Base-by-base conservation (phyloP, 139 green algal genomes). In the Picochlorum sp. region DNA sequence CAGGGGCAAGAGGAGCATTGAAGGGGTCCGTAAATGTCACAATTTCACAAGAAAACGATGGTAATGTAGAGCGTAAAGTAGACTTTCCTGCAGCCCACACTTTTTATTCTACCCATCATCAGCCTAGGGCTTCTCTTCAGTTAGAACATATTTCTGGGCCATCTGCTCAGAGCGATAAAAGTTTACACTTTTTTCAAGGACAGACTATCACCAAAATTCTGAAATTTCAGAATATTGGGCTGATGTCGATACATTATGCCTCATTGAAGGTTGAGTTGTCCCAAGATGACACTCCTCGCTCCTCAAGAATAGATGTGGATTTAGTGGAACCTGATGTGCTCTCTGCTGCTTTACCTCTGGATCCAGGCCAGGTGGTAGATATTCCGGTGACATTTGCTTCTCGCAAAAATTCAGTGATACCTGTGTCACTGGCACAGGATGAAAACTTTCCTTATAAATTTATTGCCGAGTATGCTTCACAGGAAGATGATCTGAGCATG, bases 351-450 rank as follows among this genome's bases (percentile, higher is more conserved):
- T 14, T 77, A 43, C 69, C 69, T 1, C 58, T 77, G 25, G 32
- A 24, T 26, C 52, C 68, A 24, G 61, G 59, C 13, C 29, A 41
- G 9, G 45, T 33, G 1, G 37, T 50, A 26, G 43, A 25, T 12
- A 49, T 77, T 8, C 59, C 66, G 2, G 30, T 77, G 12, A 44
- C 35, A 10, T 50, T 77, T 1, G 30, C 45, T n/a, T n/a, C n/a
- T n/a, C n/a, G n/a, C n/a, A n/a, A n/a, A n/a, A n/a, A n/a, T n/a
- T n/a, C n/a, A n/a, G n/a, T n/a, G n/a, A n/a, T n/a, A n/a, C n/a
- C n/a, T n/a, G n/a, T n/a, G n/a, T n/a, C n/a, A n/a, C n/a, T n/a
- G n/a, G n/a, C n/a, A n/a, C n/a, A n/a, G n/a, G n/a, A n/a, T n/a
- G n/a, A n/a, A n/a, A n/a, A n/a, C n/a, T n/a, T n/a, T n/a, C n/a